These are phyloP conservation scores for Umbelopsis sp. DNA, from an alignment of 192 early-diverging fungal genomes.

Conservation along the genomic window DNA sequence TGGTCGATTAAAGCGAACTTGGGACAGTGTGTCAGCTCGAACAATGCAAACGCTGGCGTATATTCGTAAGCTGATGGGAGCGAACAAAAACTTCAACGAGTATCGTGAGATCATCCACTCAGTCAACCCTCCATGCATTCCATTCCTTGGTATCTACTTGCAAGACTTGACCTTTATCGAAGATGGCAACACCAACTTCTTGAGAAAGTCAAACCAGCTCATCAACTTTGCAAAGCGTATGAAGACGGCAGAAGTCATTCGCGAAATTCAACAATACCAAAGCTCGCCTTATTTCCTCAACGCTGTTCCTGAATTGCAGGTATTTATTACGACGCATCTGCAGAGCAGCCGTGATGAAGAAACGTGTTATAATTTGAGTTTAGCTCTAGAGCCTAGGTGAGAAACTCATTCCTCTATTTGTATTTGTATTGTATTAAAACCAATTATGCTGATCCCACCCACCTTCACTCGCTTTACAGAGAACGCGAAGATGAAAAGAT, in stretches of 20 bases:
- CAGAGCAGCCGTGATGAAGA: constrained; percentile 68
- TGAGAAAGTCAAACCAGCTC: constrained; percentile 63
- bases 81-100: constrained; percentile 76
- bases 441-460: background rate
- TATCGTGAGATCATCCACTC: constrained; percentile 84
- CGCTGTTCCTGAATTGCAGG: constrained; percentile 80
- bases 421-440: background rate
- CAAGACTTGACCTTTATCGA: constrained; percentile 92
- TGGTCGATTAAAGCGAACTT: constrained; percentile 88
- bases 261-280: constrained; percentile 89
- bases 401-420: background rate
- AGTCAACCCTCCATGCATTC: constrained; percentile 77
- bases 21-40: constrained; percentile 62
- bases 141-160: constrained; percentile 85
- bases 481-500: constrained; percentile 78
- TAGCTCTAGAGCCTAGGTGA: constrained; percentile 78
- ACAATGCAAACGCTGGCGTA: constrained; percentile 59
- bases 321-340: constrained; percentile 71
- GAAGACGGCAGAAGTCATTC: constrained; percentile 86
- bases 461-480: constrained; percentile 29
- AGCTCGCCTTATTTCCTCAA: constrained; percentile 76
- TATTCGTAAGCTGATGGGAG: constrained; percentile 74
- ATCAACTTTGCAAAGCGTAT: constrained; percentile 92
- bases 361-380: constrained; percentile 77
- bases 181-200: constrained; percentile 79